phyloP scores from a whole-genome alignment of 2,329 filamentous ascomycete genomes.

The Leptographium radiaticola region DNA sequence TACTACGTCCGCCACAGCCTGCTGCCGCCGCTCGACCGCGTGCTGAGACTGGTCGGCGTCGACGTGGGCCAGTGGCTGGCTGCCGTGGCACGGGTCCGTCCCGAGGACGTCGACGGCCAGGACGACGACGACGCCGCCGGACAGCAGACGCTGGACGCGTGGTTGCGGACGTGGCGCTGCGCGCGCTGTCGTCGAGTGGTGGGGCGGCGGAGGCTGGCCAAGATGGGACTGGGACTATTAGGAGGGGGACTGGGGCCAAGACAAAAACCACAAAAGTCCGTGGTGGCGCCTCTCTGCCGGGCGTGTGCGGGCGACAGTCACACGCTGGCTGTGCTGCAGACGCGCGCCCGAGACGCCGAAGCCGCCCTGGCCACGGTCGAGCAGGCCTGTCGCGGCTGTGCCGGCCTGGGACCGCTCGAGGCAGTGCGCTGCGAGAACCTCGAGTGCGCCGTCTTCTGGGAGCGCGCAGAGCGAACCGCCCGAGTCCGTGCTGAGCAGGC shows the following conservation, averaged over 20 bases:
- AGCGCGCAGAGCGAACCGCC: conserved; percentile 49
- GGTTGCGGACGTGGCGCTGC: conserved; percentile 72
- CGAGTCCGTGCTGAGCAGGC: conserved; percentile 28
- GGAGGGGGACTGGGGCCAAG: no score
- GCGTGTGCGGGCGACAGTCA: conserved; percentile 43
- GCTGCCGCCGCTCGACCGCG: conserved; percentile 86
- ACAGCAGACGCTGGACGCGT: conserved; percentile 80
- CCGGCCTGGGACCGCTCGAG: conserved; percentile 58
- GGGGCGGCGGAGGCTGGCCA: conserved; percentile 12
- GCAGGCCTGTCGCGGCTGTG: conserved; percentile 67
- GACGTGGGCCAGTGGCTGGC: conserved; percentile 89
- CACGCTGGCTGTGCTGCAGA: conserved; percentile 52
- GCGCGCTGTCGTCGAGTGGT: conserved; percentile 56
- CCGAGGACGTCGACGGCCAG: conserved; percentile 33
- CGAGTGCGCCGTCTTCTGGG: conserved; percentile 89
- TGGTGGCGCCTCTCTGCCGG: conserved; percentile 37
- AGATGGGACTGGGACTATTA: no score
- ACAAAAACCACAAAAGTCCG: conserved; percentile 2
- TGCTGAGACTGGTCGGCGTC: conserved; percentile 85
- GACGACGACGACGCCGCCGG: background rate
- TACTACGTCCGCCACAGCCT: conserved; percentile 97
- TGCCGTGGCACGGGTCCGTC: conserved; percentile 72
- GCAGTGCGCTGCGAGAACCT: conserved; percentile 78
- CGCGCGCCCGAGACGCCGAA: conserved; percentile 49
- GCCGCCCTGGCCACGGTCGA: conserved; percentile 50